These are phyloP conservation scores for Oenanthe javanica DNA, from an alignment of 140 eudicot genomes.

Conservation along the genomic window DNA sequence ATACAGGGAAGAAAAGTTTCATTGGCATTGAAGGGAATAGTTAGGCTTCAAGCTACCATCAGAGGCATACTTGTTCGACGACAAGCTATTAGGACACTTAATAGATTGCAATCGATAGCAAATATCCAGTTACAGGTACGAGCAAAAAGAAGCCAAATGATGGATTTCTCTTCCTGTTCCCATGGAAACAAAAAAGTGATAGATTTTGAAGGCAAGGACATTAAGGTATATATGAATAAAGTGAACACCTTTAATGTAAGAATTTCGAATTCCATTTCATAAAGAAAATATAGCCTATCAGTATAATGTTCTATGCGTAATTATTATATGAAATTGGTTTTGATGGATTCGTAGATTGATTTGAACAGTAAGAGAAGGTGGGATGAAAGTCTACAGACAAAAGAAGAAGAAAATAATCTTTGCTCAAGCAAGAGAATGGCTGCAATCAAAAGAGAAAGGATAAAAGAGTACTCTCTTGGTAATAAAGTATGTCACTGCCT, in stretches of 20 bases:
- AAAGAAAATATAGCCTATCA: background rate
- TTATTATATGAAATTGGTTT: background rate
- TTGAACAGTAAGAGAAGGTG: constrained; percentile 60
- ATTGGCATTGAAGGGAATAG: constrained; percentile 78
- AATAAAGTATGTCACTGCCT: constrained; percentile 49
- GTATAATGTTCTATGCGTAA: background rate
- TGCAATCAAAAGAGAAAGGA: constrained; percentile 59
- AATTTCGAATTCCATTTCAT: background rate
- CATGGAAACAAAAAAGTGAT: constrained; percentile 23
- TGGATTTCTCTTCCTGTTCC: constrained; percentile 18
- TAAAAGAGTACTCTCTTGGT: constrained; percentile 49
- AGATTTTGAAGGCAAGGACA: constrained; percentile 42
- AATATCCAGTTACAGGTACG: constrained; percentile 70
- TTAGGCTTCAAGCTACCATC: constrained; percentile 73
- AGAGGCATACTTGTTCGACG: constrained; percentile 77
- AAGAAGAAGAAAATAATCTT: constrained; percentile 54
- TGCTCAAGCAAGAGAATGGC: constrained; percentile 66
- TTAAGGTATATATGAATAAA: constrained; percentile 36
- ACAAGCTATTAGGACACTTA: constrained; percentile 66
- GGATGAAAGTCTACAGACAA: constrained; percentile 64
- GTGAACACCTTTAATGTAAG: background rate
- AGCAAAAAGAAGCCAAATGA: constrained; percentile 58
- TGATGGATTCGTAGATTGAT: constrained; percentile 39
- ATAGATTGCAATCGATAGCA: constrained; percentile 66
- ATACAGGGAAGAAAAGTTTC: constrained; percentile 47